phyloP scores from a whole-genome alignment of 225 moss, liverwort and hornwort species.

The Antitrichia curtipendula region DNA sequence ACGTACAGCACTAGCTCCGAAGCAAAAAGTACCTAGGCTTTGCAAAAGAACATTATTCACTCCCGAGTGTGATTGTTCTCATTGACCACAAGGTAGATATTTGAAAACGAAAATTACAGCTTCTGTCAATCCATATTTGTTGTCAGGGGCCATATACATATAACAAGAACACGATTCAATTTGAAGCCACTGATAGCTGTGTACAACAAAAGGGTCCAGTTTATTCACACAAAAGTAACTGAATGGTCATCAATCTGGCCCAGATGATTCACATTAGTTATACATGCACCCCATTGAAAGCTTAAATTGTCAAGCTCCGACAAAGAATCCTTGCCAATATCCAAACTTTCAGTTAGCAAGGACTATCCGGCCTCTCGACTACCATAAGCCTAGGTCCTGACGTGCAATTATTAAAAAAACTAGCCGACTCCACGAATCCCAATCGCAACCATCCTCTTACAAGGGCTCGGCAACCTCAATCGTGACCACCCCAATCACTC shows the following conservation, averaged over 20 bases:
- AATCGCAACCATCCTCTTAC: neutral
- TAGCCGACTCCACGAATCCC: neutral
- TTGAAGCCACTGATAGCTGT: neutral
- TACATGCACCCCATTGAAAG: too few relatives aligned
- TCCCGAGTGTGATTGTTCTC: too few relatives aligned
- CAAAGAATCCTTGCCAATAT: too few relatives aligned
- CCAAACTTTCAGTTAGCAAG: neutral
- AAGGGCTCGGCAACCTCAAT: neutral
- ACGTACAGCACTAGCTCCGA: neutral
- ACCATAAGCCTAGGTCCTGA: neutral
- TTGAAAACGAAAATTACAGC: neutral
- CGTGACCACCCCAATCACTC: neutral
- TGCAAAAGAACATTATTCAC: neutral
- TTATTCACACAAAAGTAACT: neutral
- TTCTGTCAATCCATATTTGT: neutral
- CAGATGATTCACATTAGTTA: too few relatives aligned
- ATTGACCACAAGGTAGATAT: too few relatives aligned
- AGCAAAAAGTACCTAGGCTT: neutral
- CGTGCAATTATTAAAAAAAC: neutral
- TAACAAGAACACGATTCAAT: neutral
- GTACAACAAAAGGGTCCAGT: neutral
- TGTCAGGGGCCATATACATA: too few relatives aligned
- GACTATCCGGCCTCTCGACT: neutral
- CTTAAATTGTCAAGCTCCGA: too few relatives aligned
- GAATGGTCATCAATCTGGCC: neutral